Base-by-base conservation (phyloP, 257 asterid genomes). In the Verbena officinalis region DNA sequence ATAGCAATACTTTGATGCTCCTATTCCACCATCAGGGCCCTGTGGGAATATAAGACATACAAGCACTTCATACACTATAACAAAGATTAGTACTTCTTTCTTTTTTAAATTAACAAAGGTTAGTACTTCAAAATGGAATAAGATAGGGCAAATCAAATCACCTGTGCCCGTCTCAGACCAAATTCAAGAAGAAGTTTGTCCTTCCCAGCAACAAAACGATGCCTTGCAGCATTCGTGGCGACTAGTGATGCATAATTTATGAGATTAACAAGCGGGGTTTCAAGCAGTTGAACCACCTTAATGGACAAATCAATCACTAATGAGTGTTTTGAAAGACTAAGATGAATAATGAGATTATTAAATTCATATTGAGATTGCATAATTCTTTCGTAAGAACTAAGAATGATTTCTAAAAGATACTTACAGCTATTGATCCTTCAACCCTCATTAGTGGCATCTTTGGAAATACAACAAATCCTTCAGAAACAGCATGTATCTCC, bases 11-110 rank as follows among this genome's bases (percentile, higher is more conserved):
- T 88, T 90, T 23, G 99, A 94, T 62, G 97, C 97, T 43, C 95
- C 81, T 43, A 94, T 86, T 68, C 97, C 97, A 71, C 99, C 99
- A 80, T 94, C 99, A 73, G 99, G 99, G 42, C 99, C 99, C 97
- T 93, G 78, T 77, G 71, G n/a, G 64, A 51, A 59, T 34, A 56
- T 20, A 42, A 53, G 61, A 60, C 55, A 62, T 31, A 33, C 42
- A 74, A 46, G 17, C 31, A n/a, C 24, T 59, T 69, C 43, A 65
- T 61, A 58, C 55, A 59, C 17, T 34, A 33, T 38, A 75, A 36
- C 10, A 68, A 50, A 52, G 67, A 64, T 43, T 27, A 61, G 55
- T 38, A 27, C 19, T 60, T 39, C 48, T n/a, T n/a, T n/a, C n/a
- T n/a, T n/a, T n/a, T n/a, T n/a, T n/a, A n/a, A n/a, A n/a, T n/a